These are phyloP conservation scores for Chalara sp. DNA, from an alignment of 2,329 filamentous ascomycete genomes.

Conservation along the genomic window DNA sequence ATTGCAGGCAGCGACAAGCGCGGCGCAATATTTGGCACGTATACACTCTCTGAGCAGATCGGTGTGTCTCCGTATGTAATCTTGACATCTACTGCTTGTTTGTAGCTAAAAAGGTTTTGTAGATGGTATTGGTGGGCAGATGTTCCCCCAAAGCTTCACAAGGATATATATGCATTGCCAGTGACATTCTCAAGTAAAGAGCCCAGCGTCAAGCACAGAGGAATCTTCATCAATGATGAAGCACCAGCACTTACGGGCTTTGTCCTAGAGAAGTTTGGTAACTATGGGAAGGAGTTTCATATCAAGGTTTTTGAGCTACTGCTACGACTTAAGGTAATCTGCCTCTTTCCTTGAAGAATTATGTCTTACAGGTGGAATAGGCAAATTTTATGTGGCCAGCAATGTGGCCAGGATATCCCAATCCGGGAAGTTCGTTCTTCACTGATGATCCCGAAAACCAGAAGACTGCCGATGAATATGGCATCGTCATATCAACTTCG, in stretches of 20 bases:
- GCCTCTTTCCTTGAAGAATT: background rate
- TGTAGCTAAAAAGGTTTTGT: conserved; percentile 38
- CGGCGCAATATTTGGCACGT: conserved; percentile 60
- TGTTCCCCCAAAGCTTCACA: conserved; percentile 36
- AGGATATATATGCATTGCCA: conserved; percentile 38
- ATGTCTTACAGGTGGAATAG: conserved; percentile 32
- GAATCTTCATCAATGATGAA: conserved; percentile 53
- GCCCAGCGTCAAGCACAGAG: conserved; percentile 47
- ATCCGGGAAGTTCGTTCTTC: conserved; percentile 53
- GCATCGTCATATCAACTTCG: conserved; percentile 62
- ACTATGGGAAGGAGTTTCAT: conserved; percentile 54
- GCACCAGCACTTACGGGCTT: conserved; percentile 53
- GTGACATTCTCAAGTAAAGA: conserved; percentile 37
- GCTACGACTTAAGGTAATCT: conserved; percentile 44
- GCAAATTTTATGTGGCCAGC: conserved; percentile 71
- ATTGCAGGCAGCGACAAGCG: conserved; percentile 60
- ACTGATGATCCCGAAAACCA: conserved; percentile 61
- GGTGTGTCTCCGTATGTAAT: conserved; percentile 44
- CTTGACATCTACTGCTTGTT: background rate
- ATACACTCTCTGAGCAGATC: conserved; percentile 55
- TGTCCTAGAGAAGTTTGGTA: conserved; percentile 35
- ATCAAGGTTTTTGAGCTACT: conserved; percentile 62
- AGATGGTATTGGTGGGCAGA: conserved; percentile 54
- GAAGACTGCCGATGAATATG: conserved; percentile 60
- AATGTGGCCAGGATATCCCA: conserved; percentile 52